Evolutionary conservation across 495 filamentous ascomycete genomes (phyloP).

Genomic region (Neurospora hispaniola): DNA sequence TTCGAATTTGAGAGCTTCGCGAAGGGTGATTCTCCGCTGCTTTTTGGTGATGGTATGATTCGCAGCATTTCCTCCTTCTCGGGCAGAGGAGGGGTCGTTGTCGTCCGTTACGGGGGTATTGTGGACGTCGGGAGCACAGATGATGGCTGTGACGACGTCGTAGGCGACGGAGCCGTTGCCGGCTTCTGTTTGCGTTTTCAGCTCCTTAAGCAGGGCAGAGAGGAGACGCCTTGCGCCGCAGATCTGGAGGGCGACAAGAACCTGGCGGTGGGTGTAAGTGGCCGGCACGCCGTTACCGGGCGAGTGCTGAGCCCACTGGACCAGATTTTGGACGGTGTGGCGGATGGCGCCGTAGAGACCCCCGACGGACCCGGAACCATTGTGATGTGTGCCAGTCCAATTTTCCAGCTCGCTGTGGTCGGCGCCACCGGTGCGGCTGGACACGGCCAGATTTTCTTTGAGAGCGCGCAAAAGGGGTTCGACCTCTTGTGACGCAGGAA

Average conservation of each 20-base stretch:
- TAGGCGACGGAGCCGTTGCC: slow-evolving; percentile 54
- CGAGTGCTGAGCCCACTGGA: slow-evolving; percentile 60
- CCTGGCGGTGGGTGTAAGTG: slow-evolving; percentile 68
- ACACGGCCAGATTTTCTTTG: slow-evolving; percentile 52
- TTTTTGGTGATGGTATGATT: slow-evolving; percentile 3
- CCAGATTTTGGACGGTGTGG: slow-evolving; percentile 54
- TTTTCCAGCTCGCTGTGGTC: slow-evolving; percentile 63
- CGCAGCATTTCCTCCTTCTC: slow-evolving; percentile 12
- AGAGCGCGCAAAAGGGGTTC: slow-evolving; percentile 62
- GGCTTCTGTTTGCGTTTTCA: slow-evolving; percentile 39
- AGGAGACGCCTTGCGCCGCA: slow-evolving; percentile 58
- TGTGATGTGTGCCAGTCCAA: slow-evolving; percentile 46
- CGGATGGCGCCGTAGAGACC: slow-evolving; percentile 54
- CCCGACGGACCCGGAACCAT: slow-evolving; percentile 33
- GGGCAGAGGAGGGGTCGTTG: slow-evolving; percentile 24
- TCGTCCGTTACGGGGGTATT: slow-evolving; percentile 11
- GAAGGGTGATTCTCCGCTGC: slow-evolving; percentile 38
- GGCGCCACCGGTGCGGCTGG: slow-evolving; percentile 52
- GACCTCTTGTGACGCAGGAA: slow-evolving; percentile 58
- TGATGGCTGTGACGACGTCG: slow-evolving; percentile 62
- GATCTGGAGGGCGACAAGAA: slow-evolving; percentile 54
- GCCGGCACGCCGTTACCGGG: slow-evolving; percentile 56
- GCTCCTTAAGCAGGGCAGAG: slow-evolving; percentile 54
- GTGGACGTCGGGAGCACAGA: slow-evolving; percentile 55
- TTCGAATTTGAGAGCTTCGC: slow-evolving; percentile 57